These are phyloP conservation scores for Xylariomycetidae sp. DNA, from an alignment of 2,329 filamentous ascomycete genomes.

Conservation along the genomic window DNA sequence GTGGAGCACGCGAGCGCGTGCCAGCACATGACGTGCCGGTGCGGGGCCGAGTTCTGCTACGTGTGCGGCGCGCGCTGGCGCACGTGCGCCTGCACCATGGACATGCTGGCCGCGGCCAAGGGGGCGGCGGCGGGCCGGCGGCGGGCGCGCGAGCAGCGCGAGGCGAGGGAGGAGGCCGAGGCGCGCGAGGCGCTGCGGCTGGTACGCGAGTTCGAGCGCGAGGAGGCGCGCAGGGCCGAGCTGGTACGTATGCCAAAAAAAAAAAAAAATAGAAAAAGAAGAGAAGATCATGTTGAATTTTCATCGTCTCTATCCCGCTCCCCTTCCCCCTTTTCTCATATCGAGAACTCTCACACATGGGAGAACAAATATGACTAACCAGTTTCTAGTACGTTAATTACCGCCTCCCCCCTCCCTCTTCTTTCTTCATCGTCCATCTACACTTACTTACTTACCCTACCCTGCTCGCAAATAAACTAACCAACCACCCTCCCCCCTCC, in stretches of 20 bases:
- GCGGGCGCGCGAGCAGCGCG: conserved; percentile 25
- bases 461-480: too few relatives aligned
- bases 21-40: conserved; percentile 84
- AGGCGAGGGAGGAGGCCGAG: conserved; percentile 31
- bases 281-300: too few relatives aligned
- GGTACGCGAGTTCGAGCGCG: conserved; percentile 45
- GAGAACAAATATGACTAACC: too few relatives aligned
- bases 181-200: conserved; percentile 35
- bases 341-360: too few relatives aligned
- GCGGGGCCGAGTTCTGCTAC: conserved; percentile 80
- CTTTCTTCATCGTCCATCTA: too few relatives aligned
- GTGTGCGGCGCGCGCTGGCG: conserved; percentile 70
- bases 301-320: too few relatives aligned
- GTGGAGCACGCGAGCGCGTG: conserved; percentile 77
- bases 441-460: too few relatives aligned
- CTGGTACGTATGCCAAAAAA: conserved; percentile 32
- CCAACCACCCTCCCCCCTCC: too few relatives aligned
- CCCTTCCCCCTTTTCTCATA: too few relatives aligned
- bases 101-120: conserved; percentile 39
- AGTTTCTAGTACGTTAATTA: too few relatives aligned
- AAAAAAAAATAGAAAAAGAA: too few relatives aligned
- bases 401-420: too few relatives aligned
- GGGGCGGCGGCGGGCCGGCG: conserved; percentile 29
- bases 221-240: conserved; percentile 38
- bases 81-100: conserved; percentile 60